Evolutionary conservation across 495 filamentous ascomycete genomes (phyloP), one percentile per base, ranked within the genome.

Genomic region (Penicillium flavigenum): DNA sequence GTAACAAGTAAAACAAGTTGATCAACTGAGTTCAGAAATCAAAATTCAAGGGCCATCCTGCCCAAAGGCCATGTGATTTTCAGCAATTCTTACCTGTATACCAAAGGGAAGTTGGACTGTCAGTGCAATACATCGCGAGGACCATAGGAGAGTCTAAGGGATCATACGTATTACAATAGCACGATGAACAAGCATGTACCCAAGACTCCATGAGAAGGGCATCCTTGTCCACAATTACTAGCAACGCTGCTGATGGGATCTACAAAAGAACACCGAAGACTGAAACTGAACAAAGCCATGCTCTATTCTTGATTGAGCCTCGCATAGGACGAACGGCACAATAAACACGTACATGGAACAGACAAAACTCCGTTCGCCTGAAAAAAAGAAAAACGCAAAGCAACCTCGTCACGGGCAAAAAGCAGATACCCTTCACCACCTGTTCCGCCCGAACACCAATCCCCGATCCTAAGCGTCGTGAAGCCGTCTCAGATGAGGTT

Each of bases 391-490:
- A 47, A 48, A 48, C 46, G 8, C 61, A 57, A 54, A 66, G 63
- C 66, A 66, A 69, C 56, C 61, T 63, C 66, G 46, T 57, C 55
- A 47, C 36, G 51, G 51, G 26, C 26, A 57, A 57, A 57, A 63
- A 61, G 27, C 22, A 34, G 12, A 32, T 45, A 41, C 63, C 65
- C 61, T 69, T 61, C 61, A 59, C 58, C 65, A 66, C 63, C 61
- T 66, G 63, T 63, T 70, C 66, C 68, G 66, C 63, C 62, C 67
- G 56, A 69, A 71, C 68, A 71, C 68, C 68, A 63, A 62, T 58
- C 53, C 65, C 63, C 61, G 27, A 57, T 55, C 54, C 63, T 60
- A 67, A 68, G 59, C 61, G 47, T 66, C 68, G 51, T 67, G 63
- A 68, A 62, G 44, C 61, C 65, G 58, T 68, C 52, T 58, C 63